Base-by-base conservation (phyloP, 108 stramenopile genomes). In the Phaeodactylum tricornutum region DNA sequence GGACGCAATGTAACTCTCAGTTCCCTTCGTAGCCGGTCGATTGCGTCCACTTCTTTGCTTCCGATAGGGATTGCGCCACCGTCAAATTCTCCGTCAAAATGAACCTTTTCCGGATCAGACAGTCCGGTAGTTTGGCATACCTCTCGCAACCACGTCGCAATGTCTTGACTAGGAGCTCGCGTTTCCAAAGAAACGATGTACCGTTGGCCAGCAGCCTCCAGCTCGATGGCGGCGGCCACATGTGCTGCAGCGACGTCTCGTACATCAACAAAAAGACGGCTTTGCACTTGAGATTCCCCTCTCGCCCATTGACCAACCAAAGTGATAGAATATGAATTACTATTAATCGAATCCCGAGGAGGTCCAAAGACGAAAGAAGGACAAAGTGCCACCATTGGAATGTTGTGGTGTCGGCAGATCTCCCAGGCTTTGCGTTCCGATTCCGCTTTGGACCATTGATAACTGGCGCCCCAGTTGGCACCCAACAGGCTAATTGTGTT, bases 321-420 rank as follows among this genome's bases (percentile, higher is more conserved):
- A 43, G 64, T 42, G 33, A 85, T 55, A 7, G 87, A 84, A 51
- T 53, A 89, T 4, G 80, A 43, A 11, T 22, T 56, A 36, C 46
- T 54, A 16, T 47, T 15, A 17, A 36, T 39, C 9, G 44, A 4
- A 28, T 64, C 61, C 23, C 50, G 8, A 4, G 71, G 60, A 24
- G 87, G 87, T 17, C 87, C 87, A 66, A 89, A 89, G 1, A 89
- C 74, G 57, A 89, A 89, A 12, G 75, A 69, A 7, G 87, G 87
- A 53, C 82, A 84, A 6, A 89, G 58, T 28, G 77, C 43, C 11
- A 67, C 43, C 62, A 84, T 71, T 37, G 77, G 61, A 20, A 89
- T 47, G 42, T 65, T 59, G 14, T 52, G 44, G 24, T 79, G 41
- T 31, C 59, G 38, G 23, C 62, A 36, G 21, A 82, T 26, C 32